Percentiles rank a stretch among this genome's conserved stretches.
These are phyloP conservation scores for Fusarium musae DNA, from an alignment of 2,329 filamentous ascomycete species.

Conservation along the genomic window DNA sequence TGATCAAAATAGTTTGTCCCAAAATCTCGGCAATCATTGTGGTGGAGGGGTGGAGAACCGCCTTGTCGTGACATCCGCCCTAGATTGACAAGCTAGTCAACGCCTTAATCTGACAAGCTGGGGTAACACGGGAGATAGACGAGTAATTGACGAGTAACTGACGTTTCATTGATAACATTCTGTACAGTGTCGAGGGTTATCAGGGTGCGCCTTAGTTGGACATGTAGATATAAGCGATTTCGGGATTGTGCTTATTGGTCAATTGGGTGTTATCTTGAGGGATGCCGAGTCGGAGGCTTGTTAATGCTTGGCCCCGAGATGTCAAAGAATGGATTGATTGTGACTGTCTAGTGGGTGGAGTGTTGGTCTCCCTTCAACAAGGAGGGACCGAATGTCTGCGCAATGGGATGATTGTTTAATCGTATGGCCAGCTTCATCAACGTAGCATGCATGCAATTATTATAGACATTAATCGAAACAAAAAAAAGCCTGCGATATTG, in stretches of 20 bases:
- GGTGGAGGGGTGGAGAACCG: slow-evolving; percentile 31
- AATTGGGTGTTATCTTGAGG: slow-evolving; percentile 4
- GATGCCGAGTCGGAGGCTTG: neutral
- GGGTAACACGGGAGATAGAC: slow-evolving; percentile 5
- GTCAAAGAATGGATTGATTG: neutral
- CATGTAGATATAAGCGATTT: neutral
- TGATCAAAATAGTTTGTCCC: slow-evolving; percentile 5
- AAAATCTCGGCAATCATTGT: neutral
- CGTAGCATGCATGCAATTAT: neutral
- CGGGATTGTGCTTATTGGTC: neutral
- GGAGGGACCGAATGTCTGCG: neutral
- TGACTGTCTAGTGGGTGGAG: too few species aligned
- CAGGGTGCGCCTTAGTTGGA: slow-evolving; percentile 9
- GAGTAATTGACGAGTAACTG: slow-evolving; percentile 5
- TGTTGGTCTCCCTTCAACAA: neutral
- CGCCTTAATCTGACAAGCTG: slow-evolving; percentile 37
- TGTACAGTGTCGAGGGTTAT: neutral
- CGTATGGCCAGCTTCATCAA: neutral
- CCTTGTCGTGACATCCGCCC: slow-evolving; percentile 39
- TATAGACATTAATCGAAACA: rapidly evolving
- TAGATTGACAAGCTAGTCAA: slow-evolving; percentile 29
- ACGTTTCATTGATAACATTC: neutral
- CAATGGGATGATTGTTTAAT: too few species aligned
- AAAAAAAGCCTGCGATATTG: rapidly evolving
- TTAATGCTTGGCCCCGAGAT: neutral